Evolutionary conservation across 2,329 filamentous ascomycete genomes (phyloP).

Genomic region (Colletotrichum karsti): DNA sequence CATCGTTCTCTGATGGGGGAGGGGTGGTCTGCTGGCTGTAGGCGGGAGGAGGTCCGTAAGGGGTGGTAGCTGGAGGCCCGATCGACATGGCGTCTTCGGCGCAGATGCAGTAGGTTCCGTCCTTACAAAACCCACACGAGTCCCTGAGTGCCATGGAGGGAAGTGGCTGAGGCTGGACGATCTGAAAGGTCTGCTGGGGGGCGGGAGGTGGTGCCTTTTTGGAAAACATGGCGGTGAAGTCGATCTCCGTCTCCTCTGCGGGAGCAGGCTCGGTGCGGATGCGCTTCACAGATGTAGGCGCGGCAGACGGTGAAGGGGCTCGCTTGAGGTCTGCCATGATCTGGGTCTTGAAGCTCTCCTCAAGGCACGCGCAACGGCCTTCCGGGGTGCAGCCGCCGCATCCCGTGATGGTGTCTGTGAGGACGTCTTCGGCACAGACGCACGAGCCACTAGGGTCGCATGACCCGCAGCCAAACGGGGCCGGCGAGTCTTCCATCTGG

Average conservation of each 20-base stretch:
- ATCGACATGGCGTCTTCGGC: constrained; percentile 63
- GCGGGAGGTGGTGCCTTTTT: constrained; percentile 45
- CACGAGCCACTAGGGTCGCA: constrained; percentile 63
- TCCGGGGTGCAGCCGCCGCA: constrained; percentile 74
- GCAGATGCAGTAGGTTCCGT: constrained; percentile 84
- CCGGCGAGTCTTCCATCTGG: constrained; percentile 40
- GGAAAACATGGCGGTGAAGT: constrained; percentile 76
- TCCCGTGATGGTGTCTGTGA: constrained; percentile 62
- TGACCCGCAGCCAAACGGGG: constrained; percentile 60
- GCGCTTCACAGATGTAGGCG: constrained; percentile 62
- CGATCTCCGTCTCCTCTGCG: constrained; percentile 71
- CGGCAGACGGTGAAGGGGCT: constrained; percentile 53
- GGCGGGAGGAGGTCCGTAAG: constrained; percentile 34
- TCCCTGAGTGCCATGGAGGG: constrained; percentile 59
- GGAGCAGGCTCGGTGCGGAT: constrained; percentile 57
- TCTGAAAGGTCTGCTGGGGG: constrained; percentile 30
- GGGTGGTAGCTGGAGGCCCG: constrained; percentile 10
- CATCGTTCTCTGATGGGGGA: constrained; percentile 69
- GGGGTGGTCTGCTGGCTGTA: constrained; percentile 55
- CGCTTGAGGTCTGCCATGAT: constrained; percentile 59
- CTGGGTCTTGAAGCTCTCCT: constrained; percentile 64
- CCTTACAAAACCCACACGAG: constrained; percentile 83
- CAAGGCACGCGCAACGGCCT: constrained; percentile 70
- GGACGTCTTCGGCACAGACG: constrained; percentile 66
- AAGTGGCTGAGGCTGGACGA: constrained; percentile 33